A percentile compares a stretch with the other conserved stretches of the same genome.
Evolutionary conservation across 2,329 filamentous ascomycete species (phyloP).

Genomic region (Gaeumannomyces tritici): DNA sequence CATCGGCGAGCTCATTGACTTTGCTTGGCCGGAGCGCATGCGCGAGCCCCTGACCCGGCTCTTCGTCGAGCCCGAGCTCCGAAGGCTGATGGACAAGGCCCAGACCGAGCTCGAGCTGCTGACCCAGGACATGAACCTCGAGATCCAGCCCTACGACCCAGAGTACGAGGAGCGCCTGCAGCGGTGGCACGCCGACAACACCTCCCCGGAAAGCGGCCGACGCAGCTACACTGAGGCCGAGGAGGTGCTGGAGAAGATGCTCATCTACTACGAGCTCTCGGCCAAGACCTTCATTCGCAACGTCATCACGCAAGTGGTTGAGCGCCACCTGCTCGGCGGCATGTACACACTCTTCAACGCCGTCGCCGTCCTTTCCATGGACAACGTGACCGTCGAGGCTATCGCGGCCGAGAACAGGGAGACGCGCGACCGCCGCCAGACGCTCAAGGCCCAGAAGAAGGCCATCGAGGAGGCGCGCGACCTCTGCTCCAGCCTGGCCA

Average conservation of each 20-base stretch:
- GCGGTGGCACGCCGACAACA: slow-evolving; percentile 30
- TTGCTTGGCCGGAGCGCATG: slow-evolving; percentile 41
- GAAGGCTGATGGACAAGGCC: slow-evolving; percentile 33
- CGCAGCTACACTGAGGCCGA: slow-evolving; percentile 37
- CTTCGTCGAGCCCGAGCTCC: slow-evolving; percentile 39
- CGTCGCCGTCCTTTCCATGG: slow-evolving; percentile 39
- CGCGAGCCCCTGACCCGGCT: slow-evolving; percentile 37
- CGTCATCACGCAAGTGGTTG: slow-evolving; percentile 41
- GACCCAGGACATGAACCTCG: slow-evolving; percentile 40
- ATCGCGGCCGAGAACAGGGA: slow-evolving; percentile 45
- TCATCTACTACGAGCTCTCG: slow-evolving; percentile 44
- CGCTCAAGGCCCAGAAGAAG: slow-evolving; percentile 36
- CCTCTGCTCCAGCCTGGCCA: slow-evolving; percentile 38
- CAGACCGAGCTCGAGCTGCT: slow-evolving; percentile 35
- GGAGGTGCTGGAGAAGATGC: slow-evolving; percentile 45
- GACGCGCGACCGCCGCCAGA: slow-evolving; percentile 36
- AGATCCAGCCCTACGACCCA: slow-evolving; percentile 42
- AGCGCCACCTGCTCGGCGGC: slow-evolving; percentile 39
- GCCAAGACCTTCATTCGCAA: slow-evolving; percentile 43
- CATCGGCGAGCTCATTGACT: slow-evolving; percentile 38
- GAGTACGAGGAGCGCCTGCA: slow-evolving; percentile 42
- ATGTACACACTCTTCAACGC: slow-evolving; percentile 43
- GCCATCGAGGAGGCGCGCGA: slow-evolving; percentile 40
- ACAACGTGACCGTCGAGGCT: slow-evolving; percentile 31
- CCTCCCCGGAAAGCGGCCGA: slow-evolving; percentile 28